Percentiles rank a stretch among this genome's conserved stretches.
phyloP scores from a whole-genome alignment of 805 yeast species.

The Barnettozyma vustinii region DNA sequence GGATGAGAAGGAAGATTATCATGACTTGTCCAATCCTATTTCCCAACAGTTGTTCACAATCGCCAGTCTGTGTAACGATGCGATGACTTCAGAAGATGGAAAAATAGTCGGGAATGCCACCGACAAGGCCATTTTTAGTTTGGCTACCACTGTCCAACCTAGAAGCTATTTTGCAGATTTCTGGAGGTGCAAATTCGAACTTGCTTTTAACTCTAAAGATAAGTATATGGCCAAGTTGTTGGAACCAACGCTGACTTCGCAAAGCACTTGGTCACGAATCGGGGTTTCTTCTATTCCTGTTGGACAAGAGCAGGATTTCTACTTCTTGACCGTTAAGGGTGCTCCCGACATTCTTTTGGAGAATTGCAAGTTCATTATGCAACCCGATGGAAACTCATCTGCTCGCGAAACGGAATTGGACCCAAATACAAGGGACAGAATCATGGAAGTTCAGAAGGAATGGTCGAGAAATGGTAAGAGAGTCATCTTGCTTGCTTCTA shows the following conservation, averaged over 20 bases:
- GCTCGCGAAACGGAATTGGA: background rate
- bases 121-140: background rate
- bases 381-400: background rate
- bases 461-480: background rate
- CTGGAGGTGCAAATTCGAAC: background rate
- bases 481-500: background rate
- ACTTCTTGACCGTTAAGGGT: background rate
- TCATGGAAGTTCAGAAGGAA: background rate
- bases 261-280: background rate
- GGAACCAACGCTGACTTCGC: background rate
- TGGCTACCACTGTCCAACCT: background rate
- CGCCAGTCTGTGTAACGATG: background rate
- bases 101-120: background rate
- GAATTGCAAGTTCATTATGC: background rate
- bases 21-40: background rate
- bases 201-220: slow-evolving; percentile 38
- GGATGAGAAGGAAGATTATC: background rate
- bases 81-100: background rate
- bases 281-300: background rate
- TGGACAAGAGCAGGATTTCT: background rate
- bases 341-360: background rate
- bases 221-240: slow-evolving; percentile 36
- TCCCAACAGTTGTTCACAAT: background rate
- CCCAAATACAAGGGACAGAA: background rate
- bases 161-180: background rate